phyloP scores from a whole-genome alignment of 176 grass and related monocot species.

The Eremochloa ophiuroides region DNA sequence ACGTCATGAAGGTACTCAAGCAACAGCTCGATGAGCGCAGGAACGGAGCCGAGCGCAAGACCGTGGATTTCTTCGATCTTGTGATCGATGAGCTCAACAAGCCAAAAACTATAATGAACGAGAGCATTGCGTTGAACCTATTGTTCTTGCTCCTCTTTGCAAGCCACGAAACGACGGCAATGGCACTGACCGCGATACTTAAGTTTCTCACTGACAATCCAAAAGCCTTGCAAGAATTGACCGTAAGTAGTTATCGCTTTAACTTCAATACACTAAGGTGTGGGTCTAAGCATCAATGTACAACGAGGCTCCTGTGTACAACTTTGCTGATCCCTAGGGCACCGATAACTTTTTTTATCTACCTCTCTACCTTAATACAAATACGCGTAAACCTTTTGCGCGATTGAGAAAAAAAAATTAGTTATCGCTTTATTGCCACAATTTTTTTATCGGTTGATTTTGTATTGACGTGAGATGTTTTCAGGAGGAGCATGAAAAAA shows the following conservation, averaged over 20 bases:
- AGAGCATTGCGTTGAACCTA: neutral
- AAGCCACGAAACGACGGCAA: constrained; percentile 46
- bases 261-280: too few relatives aligned
- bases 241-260: too few relatives aligned
- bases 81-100: neutral
- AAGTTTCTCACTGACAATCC: neutral
- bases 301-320: too few relatives aligned
- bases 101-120: neutral
- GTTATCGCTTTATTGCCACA: too few relatives aligned
- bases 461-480: neutral
- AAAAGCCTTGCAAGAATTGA: constrained; percentile 35
- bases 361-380: too few relatives aligned
- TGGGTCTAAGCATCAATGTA: too few relatives aligned
- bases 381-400: too few relatives aligned
- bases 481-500: constrained; percentile 51
- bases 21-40: constrained; percentile 27
- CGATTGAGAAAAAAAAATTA: too few relatives aligned
- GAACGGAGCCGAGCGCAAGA: constrained; percentile 7
- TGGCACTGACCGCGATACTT: constrained; percentile 34
- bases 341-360: too few relatives aligned
- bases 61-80: constrained; percentile 9
- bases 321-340: too few relatives aligned
- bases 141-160: constrained; percentile 52
- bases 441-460: too few relatives aligned
- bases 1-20: constrained; percentile 30